A percentile compares a stretch with the other conserved stretches of the same genome.
Conservation (phyloP, 139 green algal species). For the Chlorella vulgaris region DNA sequence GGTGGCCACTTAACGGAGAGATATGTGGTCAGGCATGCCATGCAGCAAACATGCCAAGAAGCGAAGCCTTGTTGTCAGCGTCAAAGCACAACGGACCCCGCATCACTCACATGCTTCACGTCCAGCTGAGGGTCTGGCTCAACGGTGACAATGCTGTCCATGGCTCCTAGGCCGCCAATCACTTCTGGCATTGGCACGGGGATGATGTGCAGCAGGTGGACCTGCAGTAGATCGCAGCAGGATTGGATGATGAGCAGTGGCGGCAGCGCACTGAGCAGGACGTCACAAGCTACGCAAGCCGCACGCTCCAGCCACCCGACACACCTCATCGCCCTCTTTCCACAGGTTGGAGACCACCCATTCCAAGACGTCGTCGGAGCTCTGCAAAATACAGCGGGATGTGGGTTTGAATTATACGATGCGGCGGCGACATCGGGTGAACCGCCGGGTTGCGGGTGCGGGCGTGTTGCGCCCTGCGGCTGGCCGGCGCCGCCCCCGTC, state of each 20-base stretch:
- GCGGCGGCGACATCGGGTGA: neutral
- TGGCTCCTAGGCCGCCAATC: conserved; percentile 35
- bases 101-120: conserved; percentile 46
- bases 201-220: conserved; percentile 52
- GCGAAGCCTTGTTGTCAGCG: too few species aligned
- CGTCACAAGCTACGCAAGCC: neutral
- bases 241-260: too few species aligned
- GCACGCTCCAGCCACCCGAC: too few species aligned
- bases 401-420: too few species aligned
- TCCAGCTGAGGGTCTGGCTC: conserved; percentile 48
- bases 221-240: neutral
- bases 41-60: too few species aligned
- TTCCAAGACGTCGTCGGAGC: conserved; percentile 39
- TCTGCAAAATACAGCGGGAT: too few species aligned
- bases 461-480: too few species aligned
- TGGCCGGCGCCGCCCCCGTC: too few species aligned
- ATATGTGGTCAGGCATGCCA: too few species aligned
- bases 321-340: conserved; percentile 39
- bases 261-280: neutral
- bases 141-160: conserved; percentile 41
- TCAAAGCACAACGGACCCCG: too few species aligned
- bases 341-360: conserved; percentile 46
- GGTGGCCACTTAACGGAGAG: too few species aligned
- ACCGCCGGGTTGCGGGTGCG: too few species aligned
- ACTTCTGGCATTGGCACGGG: conserved; percentile 40